Evolutionary conservation across 208 protist species (phyloP).

Genomic region (Trypanosoma brucei): DNA sequence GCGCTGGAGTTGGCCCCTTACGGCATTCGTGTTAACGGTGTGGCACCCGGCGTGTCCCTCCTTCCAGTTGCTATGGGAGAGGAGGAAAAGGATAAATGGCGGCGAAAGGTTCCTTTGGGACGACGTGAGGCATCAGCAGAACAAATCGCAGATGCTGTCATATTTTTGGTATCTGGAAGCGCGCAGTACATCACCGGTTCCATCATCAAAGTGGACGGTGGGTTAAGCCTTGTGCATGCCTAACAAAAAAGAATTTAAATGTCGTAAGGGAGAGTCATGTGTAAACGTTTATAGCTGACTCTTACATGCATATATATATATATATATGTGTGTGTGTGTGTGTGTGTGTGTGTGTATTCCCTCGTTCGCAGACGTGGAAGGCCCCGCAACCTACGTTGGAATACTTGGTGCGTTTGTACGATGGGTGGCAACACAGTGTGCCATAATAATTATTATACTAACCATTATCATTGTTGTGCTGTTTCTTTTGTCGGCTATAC

Average conservation of each 20-base stretch:
- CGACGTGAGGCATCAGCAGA: conserved; percentile 41
- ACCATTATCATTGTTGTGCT: too few species aligned
- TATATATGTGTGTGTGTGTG: too few species aligned
- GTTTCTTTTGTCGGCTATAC: too few species aligned
- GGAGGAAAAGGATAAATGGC: conserved; percentile 29
- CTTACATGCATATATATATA: too few species aligned
- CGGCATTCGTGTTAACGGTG: conserved; percentile 67
- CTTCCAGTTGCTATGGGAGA: conserved; percentile 40
- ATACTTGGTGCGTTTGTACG: too few species aligned
- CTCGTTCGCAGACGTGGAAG: too few species aligned
- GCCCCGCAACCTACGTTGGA: too few species aligned
- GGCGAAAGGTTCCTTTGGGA: conserved; percentile 57
- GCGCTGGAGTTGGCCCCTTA: conserved; percentile 64
- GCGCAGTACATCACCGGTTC: conserved; percentile 65
- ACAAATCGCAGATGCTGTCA: conserved; percentile 51
- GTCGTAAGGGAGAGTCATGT: too few species aligned
- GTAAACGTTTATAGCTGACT: too few species aligned
- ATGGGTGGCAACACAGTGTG: too few species aligned
- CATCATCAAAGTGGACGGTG: conserved; percentile 66
- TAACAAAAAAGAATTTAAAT: conserved; percentile 6
- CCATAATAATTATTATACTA: too few species aligned
- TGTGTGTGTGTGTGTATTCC: too few species aligned
- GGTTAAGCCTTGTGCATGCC: conserved; percentile 54
- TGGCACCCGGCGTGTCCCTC: conserved; percentile 51
- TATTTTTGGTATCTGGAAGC: conserved; percentile 56